Percentiles rank a stretch among this genome's conserved stretches.
Evolutionary conservation across 2,329 filamentous ascomycete genomes (phyloP).

Genomic region (Penicillium sp.): DNA sequence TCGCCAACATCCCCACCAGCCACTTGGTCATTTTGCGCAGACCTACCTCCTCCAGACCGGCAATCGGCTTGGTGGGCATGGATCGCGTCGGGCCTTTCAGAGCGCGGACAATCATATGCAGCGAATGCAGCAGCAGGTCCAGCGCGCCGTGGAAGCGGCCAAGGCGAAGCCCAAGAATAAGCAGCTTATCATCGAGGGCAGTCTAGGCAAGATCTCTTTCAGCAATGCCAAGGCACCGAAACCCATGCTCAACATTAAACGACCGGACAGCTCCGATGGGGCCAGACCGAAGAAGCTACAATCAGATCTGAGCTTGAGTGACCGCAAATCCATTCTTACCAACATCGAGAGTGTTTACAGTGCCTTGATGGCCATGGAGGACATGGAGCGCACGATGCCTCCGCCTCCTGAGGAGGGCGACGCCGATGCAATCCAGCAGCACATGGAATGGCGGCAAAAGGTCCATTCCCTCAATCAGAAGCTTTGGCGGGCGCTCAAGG

Average conservation of each 20-base stretch:
- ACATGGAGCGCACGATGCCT: slow-evolving; percentile 77
- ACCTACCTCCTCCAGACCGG: slow-evolving; percentile 96
- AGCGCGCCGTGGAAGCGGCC: slow-evolving; percentile 91
- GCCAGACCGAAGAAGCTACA: slow-evolving; percentile 46
- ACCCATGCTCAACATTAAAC: slow-evolving; percentile 90
- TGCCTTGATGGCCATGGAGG: slow-evolving; percentile 87
- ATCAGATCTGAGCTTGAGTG: slow-evolving; percentile 54
- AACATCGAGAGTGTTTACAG: slow-evolving; percentile 87
- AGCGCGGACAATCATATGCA: slow-evolving; percentile 96
- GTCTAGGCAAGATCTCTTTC: slow-evolving; percentile 95
- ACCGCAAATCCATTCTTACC: slow-evolving; percentile 74
- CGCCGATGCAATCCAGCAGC: slow-evolving; percentile 62
- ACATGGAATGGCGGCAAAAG: slow-evolving; percentile 72
- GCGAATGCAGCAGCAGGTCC: slow-evolving; percentile 98
- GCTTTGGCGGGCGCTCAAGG: slow-evolving; percentile 81
- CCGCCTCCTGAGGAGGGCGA: slow-evolving; percentile 60
- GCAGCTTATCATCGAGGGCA: slow-evolving; percentile 91
- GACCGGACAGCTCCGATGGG: slow-evolving; percentile 63
- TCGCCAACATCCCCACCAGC: slow-evolving; percentile 85
- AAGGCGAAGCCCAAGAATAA: slow-evolving; percentile 98
- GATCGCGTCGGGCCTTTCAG: slow-evolving; percentile 64
- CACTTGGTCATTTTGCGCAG: slow-evolving; percentile 91
- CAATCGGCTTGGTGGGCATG: slow-evolving; percentile 63
- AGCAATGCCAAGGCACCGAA: slow-evolving; percentile 98
- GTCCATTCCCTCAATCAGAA: slow-evolving; percentile 66